Base-by-base conservation (phyloP, 2,329 filamentous ascomycete genomes). In the Penicillium sp. region DNA sequence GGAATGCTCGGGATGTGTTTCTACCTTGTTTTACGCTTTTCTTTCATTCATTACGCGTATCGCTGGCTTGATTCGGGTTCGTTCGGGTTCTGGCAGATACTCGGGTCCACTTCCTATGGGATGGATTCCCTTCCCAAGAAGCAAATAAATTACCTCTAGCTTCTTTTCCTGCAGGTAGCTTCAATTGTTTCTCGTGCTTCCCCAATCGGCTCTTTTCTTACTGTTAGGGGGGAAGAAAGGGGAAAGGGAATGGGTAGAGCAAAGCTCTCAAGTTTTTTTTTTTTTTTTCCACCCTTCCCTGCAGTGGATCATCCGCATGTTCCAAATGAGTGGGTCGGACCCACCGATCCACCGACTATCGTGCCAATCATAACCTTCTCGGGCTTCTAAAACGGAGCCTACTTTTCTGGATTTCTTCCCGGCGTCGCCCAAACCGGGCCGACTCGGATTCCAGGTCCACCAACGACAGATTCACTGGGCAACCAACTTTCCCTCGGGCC, bases 371-470 rank as follows among this genome's bases (percentile, higher is more conserved):
- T 50, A 52, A 50, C 28, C 10, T 4, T 3, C 13, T 51, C 44
- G 46, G 57, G n/a, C 16, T 44, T 36, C 46, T n/a, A 16, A 55
- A 55, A 25, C 41, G 36, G 44, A 30, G 1, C 24, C 40, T 44
- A 42, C 22, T 30, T 50, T 52, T 56, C 57, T 57, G 56, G 54
- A 57, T 53, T 51, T 8, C 40, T 53, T 63, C 60, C 56, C 61
- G 61, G 60, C 48, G 50, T 54, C 45, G 40, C 50, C 60, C 51
- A 62, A 61, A 61, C 55, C 61, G 61, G 61, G 60, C 61, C 61
- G 61, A 63, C 46, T 63, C 61, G 61, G 61, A 63, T 62, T 62
- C 53, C 53, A 60, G 53, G 43, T 53, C 60, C 60, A 62, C 61
- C 54, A 62, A 44, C 48, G 44, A 53, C 46, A 41, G 51, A 50